These are phyloP conservation scores for Tillandsia leiboldiana DNA, from an alignment of 176 grass and related monocot genomes.

Conservation along the genomic window DNA sequence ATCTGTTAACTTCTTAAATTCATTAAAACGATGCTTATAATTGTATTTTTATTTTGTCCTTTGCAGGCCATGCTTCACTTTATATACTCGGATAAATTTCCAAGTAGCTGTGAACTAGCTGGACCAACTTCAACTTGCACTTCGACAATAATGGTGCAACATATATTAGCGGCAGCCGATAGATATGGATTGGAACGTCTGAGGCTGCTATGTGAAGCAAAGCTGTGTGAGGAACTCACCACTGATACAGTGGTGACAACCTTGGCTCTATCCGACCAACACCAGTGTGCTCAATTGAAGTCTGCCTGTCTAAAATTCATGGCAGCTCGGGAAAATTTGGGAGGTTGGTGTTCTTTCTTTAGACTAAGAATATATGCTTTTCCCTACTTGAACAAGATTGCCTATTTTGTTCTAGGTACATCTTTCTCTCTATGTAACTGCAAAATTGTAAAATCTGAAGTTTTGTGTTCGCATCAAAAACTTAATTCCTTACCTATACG, in stretches of 20 bases:
- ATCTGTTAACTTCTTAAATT: not conserved
- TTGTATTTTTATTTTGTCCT: not conserved
- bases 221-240: constrained; percentile 12
- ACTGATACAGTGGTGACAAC: constrained; percentile 6
- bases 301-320: constrained; percentile 17
- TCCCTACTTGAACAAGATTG: not conserved
- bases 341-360: not conserved
- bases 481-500: no score
- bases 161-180: constrained; percentile 16
- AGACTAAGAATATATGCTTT: not conserved
- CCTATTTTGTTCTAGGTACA: not conserved
- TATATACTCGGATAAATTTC: constrained; percentile 13
- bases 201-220: constrained; percentile 11
- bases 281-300: constrained; percentile 14
- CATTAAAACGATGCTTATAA: not conserved
- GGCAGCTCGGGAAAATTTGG: not conserved
- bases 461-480: no score
- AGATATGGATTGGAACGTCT: constrained; percentile 15
- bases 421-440: not conserved
- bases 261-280: constrained; percentile 12
- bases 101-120: not conserved
- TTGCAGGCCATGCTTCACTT: constrained; percentile 17
- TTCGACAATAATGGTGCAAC: not conserved
- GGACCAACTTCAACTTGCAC: not conserved
- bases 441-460: no score